A percentile compares a stretch with the other conserved stretches of the same genome.
Conservation (phyloP, 371 early-diverging fungal species). For the Phascolomyces articulosus region DNA sequence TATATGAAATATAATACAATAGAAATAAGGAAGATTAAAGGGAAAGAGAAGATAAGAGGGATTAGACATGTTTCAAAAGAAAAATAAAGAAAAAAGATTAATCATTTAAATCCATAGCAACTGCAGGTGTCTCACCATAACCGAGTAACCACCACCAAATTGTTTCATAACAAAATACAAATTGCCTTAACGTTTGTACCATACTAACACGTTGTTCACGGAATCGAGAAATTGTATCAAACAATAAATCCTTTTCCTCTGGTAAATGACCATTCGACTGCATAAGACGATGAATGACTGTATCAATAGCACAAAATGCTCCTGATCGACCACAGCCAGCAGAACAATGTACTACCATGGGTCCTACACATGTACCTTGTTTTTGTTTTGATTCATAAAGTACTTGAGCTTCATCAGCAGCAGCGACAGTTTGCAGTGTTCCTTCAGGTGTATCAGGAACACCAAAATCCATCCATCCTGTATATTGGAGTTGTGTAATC, state of each 20-base stretch:
- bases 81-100: neutral
- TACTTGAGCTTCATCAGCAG: constrained; percentile 57
- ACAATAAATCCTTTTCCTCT: constrained; percentile 57
- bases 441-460: constrained; percentile 68
- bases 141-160: constrained; percentile 61
- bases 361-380: constrained; percentile 47
- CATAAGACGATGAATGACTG: constrained; percentile 35
- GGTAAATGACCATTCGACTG: neutral
- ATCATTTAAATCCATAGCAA: neutral
- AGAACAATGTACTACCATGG: constrained; percentile 93
- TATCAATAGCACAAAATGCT: constrained; percentile 87
- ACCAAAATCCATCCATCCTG: constrained; percentile 92
- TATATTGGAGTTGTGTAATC: constrained; percentile 81
- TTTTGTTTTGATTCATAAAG: constrained; percentile 16
- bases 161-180: constrained; percentile 90
- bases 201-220: constrained; percentile 84
- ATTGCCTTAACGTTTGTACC: constrained; percentile 90
- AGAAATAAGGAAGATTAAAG: neutral
- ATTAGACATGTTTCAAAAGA: neutral
- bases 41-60: neutral
- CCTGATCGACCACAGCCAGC: constrained; percentile 99
- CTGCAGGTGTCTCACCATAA: constrained; percentile 10
- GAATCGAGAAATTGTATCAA: constrained; percentile 67
- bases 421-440: constrained; percentile 62
- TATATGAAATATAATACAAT: constrained; percentile 1